These are phyloP conservation scores for Aspergillus quadrilineatus DNA, from an alignment of 2,329 filamentous ascomycete species.

Conservation along the genomic window DNA sequence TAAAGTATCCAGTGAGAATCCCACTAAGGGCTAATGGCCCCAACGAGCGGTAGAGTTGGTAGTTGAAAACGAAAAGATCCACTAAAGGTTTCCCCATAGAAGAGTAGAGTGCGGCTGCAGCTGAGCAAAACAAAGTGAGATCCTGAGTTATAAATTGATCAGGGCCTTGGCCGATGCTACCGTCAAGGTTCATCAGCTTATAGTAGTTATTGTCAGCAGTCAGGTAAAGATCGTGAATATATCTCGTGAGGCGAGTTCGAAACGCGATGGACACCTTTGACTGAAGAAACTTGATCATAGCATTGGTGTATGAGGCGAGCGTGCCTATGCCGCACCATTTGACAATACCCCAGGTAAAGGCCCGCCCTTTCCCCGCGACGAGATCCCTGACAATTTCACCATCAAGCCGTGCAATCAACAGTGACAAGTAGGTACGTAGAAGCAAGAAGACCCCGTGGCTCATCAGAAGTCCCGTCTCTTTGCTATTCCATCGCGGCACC, in stretches of 20 bases:
- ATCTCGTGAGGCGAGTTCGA: slow-evolving; percentile 87
- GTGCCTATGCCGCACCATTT: slow-evolving; percentile 97
- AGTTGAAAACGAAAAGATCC: slow-evolving; percentile 97
- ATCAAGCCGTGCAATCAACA: slow-evolving; percentile 88
- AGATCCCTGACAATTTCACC: slow-evolving; percentile 95
- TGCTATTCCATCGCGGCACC: slow-evolving; percentile 92
- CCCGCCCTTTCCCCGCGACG: slow-evolving; percentile 87
- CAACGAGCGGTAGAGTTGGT: slow-evolving; percentile 88
- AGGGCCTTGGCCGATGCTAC: slow-evolving; percentile 84
- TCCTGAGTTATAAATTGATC: slow-evolving; percentile 99
- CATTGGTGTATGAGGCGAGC: slow-evolving; percentile 94
- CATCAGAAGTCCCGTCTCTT: slow-evolving; percentile 85
- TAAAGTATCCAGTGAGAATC: slow-evolving; percentile 86
- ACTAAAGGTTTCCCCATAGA: slow-evolving; percentile 96
- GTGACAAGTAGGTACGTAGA: slow-evolving; percentile 86
- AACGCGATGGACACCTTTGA: slow-evolving; percentile 98
- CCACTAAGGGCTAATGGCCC: slow-evolving; percentile 84
- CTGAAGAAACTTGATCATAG: slow-evolving; percentile 98
- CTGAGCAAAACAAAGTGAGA: slow-evolving; percentile 88
- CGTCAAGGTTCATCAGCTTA: slow-evolving; percentile 88
- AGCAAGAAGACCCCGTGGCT: slow-evolving; percentile 89
- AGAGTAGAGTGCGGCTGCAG: slow-evolving; percentile 89
- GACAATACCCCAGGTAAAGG: slow-evolving; percentile 81
- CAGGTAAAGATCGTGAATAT: slow-evolving; percentile 95
- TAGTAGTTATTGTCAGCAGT: slow-evolving; percentile 96